Percentiles rank a stretch among this genome's conserved stretches.
Evolutionary conservation across 768 basidiomycete species (phyloP).

Genomic region (Botryobasidium botryosum): DNA sequence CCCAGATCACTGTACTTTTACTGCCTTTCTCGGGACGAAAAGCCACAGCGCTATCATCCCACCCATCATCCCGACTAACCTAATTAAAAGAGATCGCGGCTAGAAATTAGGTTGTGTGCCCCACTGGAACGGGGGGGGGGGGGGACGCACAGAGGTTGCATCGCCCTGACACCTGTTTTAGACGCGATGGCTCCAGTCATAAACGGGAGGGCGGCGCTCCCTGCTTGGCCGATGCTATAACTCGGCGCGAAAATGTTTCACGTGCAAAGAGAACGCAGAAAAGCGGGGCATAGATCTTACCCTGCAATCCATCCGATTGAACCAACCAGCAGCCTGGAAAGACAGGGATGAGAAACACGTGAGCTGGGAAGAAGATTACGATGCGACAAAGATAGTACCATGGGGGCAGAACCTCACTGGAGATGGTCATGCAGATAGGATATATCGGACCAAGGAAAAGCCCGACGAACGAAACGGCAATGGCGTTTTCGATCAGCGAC

Average conservation of each 20-base stretch:
- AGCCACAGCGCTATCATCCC: conserved; percentile 42
- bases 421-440: conserved; percentile 48
- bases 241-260: no score
- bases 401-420: conserved; percentile 14
- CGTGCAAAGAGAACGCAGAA: no score
- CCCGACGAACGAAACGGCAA: conserved; percentile 39
- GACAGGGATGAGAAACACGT: neutral
- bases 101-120: neutral
- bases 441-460: conserved; percentile 35
- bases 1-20: no score
- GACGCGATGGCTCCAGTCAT: conserved; percentile 32
- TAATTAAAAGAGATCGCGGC: conserved; percentile 14
- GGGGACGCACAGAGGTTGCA: conserved; percentile 50
- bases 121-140: neutral
- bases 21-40: no score
- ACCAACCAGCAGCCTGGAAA: conserved; percentile 32
- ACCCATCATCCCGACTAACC: conserved; percentile 44
- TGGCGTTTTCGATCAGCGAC: conserved; percentile 33
- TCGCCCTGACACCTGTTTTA: conserved; percentile 38
- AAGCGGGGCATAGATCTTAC: conserved; percentile 9
- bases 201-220: conserved; percentile 23
- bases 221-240: conserved; percentile 20
- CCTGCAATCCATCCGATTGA: conserved; percentile 25
- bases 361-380: neutral
- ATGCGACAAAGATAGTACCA: neutral